Evolutionary conservation across 345 rosid species (phyloP).

Genomic region (Ricinus communis): DNA sequence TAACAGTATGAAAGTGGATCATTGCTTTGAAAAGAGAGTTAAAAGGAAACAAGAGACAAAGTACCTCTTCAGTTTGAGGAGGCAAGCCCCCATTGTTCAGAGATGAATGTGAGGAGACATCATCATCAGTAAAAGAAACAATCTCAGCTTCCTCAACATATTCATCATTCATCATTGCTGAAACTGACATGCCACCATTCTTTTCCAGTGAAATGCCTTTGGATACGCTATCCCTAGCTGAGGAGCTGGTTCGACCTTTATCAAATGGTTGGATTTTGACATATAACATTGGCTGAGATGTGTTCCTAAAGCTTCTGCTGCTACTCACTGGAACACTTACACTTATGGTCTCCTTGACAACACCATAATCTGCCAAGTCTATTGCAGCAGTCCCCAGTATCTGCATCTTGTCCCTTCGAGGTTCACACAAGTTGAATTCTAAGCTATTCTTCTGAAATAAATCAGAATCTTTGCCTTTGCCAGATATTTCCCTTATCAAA

Average conservation of each 20-base stretch:
- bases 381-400: constrained; percentile 71
- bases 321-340: constrained; percentile 67
- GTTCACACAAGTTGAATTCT: constrained; percentile 80
- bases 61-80: constrained; percentile 52
- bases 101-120: constrained; percentile 80
- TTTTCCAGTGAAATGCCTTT: constrained; percentile 40
- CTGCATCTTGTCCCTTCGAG: constrained; percentile 82
- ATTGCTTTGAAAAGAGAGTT: not conserved
- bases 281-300: constrained; percentile 66
- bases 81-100: constrained; percentile 47
- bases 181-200: constrained; percentile 65
- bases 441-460: constrained; percentile 60
- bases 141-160: constrained; percentile 78
- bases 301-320: constrained; percentile 67
- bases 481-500: constrained; percentile 54
- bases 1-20: constrained; percentile 3
- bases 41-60: not conserved
- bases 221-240: constrained; percentile 36
- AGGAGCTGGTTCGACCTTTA: constrained; percentile 43
- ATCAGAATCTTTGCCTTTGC: constrained; percentile 53
- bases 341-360: constrained; percentile 48
- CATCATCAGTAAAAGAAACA: constrained; percentile 73
- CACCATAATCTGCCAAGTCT: constrained; percentile 76
- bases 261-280: constrained; percentile 56
- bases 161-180: constrained; percentile 73